A percentile compares a stretch with the other conserved stretches of the same genome.
phyloP scores from a whole-genome alignment of 2,329 filamentous ascomycete genomes.

The Onygena corvina region DNA sequence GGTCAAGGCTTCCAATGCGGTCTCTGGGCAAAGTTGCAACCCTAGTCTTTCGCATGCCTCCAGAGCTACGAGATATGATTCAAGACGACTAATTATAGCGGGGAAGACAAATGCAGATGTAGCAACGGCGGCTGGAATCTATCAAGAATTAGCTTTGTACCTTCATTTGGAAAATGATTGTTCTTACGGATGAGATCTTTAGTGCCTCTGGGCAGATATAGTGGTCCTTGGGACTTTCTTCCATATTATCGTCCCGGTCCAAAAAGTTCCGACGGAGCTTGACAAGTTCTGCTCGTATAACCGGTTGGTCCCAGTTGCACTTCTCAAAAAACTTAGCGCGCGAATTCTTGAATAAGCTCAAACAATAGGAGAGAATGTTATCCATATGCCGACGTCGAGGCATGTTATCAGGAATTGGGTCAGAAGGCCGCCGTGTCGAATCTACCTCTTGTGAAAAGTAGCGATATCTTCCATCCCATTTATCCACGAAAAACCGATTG shows the following conservation, averaged over 20 bases:
- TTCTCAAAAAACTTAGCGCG: constrained; percentile 35
- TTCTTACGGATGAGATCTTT: constrained; percentile 59
- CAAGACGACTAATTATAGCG: constrained; percentile 70
- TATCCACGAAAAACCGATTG: constrained; percentile 45
- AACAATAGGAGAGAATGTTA: constrained; percentile 72
- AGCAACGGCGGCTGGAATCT: constrained; percentile 60
- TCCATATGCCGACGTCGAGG: constrained; percentile 36
- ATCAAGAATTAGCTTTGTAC: not conserved
- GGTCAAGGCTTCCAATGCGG: constrained; percentile 80
- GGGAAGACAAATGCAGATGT: constrained; percentile 65
- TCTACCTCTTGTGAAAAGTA: constrained; percentile 41
- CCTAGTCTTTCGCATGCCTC: constrained; percentile 59
- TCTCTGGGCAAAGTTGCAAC: constrained; percentile 50
- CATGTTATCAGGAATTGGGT: constrained; percentile 25
- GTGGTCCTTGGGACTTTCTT: constrained; percentile 39
- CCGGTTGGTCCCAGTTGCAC: constrained; percentile 62
- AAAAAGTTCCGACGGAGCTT: constrained; percentile 72
- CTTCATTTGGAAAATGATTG: constrained; percentile 14
- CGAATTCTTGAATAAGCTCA: constrained; percentile 58
- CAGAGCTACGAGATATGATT: constrained; percentile 65
- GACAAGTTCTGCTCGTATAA: constrained; percentile 62
- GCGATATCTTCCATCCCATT: constrained; percentile 45
- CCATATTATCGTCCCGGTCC: constrained; percentile 50
- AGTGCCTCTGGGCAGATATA: constrained; percentile 68
- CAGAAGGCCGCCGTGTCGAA: constrained; percentile 22